These are phyloP conservation scores for Wickerhamomyces strasburgensis DNA, from an alignment of 805 yeast species.

Conservation along the genomic window DNA sequence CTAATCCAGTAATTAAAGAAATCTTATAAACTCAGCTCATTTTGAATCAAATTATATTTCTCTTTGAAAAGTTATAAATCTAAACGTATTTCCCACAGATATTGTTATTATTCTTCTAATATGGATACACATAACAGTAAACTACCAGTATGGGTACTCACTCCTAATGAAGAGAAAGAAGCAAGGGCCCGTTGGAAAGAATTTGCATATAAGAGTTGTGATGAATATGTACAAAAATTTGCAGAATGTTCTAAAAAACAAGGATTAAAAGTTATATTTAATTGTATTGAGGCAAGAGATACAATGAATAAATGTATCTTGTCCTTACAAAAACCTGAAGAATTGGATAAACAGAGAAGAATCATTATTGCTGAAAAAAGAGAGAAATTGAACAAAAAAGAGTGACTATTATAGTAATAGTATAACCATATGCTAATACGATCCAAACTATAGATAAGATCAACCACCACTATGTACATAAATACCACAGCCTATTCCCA, in stretches of 20 bases:
- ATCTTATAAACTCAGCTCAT: no score
- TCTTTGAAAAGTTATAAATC: background rate
- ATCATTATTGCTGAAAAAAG: slow-evolving; percentile 55
- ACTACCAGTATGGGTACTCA: slow-evolving; percentile 70
- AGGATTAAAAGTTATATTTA: slow-evolving; percentile 62
- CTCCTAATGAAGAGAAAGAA: slow-evolving; percentile 72
- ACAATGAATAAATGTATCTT: slow-evolving; percentile 61
- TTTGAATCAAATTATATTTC: no score
- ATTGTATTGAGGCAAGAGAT: slow-evolving; percentile 55
- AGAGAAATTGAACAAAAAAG: slow-evolving; percentile 25
- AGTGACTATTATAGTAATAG: no score
- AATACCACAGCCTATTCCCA: no score
- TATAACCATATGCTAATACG: no score
- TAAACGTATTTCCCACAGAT: background rate
- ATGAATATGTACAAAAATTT: slow-evolving; percentile 60
- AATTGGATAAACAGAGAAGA: slow-evolving; percentile 67
- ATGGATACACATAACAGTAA: slow-evolving; percentile 28
- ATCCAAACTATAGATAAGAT: no score
- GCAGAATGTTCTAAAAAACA: slow-evolving; percentile 59
- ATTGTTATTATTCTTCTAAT: background rate
- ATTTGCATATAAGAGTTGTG: slow-evolving; percentile 61
- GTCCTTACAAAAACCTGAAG: slow-evolving; percentile 54
- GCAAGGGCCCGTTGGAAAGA: slow-evolving; percentile 67
- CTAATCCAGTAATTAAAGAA: no score
- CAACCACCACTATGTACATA: no score